Evolutionary conservation across 2,329 filamentous ascomycete species (phyloP).

Genomic region (Phialophora verrucosa): DNA sequence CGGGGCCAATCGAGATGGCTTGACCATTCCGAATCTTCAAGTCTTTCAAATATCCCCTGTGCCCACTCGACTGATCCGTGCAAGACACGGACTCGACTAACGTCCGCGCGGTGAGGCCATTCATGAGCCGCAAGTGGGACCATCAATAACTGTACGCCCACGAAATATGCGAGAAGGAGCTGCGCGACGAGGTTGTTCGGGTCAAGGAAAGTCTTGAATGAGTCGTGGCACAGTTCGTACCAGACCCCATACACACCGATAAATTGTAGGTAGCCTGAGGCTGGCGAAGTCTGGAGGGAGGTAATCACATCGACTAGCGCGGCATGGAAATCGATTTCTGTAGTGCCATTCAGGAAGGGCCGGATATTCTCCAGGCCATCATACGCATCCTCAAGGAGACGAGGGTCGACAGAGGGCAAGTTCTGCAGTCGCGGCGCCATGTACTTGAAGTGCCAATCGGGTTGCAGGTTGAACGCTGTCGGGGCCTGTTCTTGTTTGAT

Average conservation of each 20-base stretch:
- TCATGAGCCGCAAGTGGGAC: conserved; percentile 47
- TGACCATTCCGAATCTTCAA: conserved; percentile 40
- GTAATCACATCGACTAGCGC: conserved; percentile 39
- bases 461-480: conserved; percentile 40
- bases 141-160: conserved; percentile 54
- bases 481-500: conserved; percentile 39
- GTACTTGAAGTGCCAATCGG: conserved; percentile 37
- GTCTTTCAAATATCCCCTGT: conserved; percentile 44
- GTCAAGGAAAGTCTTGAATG: conserved; percentile 53
- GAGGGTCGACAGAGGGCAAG: conserved; percentile 35
- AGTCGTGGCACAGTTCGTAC: conserved; percentile 48
- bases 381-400: conserved; percentile 34
- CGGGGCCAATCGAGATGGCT: conserved; percentile 33
- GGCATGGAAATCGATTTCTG: conserved; percentile 35
- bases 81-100: conserved; percentile 26
- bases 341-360: conserved; percentile 44
- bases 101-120: conserved; percentile 38
- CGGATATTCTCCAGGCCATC: conserved; percentile 36
- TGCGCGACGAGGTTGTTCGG: conserved; percentile 50
- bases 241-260: conserved; percentile 51
- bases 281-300: conserved; percentile 28
- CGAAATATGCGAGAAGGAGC: conserved; percentile 55
- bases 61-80: conserved; percentile 49
- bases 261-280: conserved; percentile 49
- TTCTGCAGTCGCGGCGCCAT: conserved; percentile 36